Base-by-base conservation (phyloP, 1,284 basidiomycete genomes). In the Cryptococcus floricola region DNA sequence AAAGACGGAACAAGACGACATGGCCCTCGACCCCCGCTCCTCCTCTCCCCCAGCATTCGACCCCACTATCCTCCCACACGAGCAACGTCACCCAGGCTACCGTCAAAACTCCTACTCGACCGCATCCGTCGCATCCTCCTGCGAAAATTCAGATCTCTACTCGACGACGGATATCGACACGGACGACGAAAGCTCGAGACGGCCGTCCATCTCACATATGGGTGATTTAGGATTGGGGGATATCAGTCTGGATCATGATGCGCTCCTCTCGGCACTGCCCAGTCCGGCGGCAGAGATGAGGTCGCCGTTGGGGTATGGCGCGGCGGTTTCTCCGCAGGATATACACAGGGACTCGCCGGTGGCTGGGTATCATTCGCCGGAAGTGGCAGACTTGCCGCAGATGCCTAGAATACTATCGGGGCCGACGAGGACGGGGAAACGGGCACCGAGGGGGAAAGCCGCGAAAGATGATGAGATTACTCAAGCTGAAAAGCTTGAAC, bases 121-220 rank as follows among this genome's bases (percentile, higher is more conserved):
- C 19, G 43, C 42, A n/a, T 38, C 49, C 37, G 45, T 14, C 14
- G 41, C 58, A 6, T 49, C 53, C 19, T 41, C 50, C 16, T 39
- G 41, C 38, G 49, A 53, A 37, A 23, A 52, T 13, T 66, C 67
- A 10, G 69, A 69, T 0, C 63, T 59, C 14, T 70, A 65, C 49
- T 59, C 61, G 23, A 65, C 66, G 4, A 70, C 69, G 9, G 69
- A 70, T 52, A 58, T 70, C 44, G 62, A 61, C 48, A 62, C 60
- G 19, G 64, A 65, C 16, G 64, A 65, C 14, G 62, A 63, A 46
- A 53, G 28, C 39, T 48, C 51, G 19, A 52, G 31, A 23, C 18
- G 44, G 41, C 39, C 53, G 37, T 37, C 41, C 7, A 42, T 34
- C 16, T 53, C 53, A 14, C n/a, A 47, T 47, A 25, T 53, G 42